Evolutionary conservation across 2,329 filamentous ascomycete species (phyloP), one percentile per base, ranked within the genome.

Genomic region (Lecanosticta acicola): DNA sequence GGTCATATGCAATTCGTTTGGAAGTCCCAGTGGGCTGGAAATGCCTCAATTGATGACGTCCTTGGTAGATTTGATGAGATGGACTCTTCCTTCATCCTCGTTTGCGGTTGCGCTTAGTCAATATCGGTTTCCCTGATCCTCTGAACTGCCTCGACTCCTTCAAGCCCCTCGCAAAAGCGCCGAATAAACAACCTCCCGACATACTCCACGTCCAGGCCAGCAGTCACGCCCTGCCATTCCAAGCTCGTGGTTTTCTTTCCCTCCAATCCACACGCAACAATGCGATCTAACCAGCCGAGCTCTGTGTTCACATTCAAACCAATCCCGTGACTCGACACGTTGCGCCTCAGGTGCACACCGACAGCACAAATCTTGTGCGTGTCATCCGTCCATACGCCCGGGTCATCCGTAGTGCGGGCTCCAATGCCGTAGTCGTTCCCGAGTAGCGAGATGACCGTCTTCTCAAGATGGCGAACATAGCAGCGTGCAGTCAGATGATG

Each of bases 261-360:
- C 50, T 84, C 81, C 32, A 97, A 68, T 0, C 93, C 93, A 72
- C 91, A 97, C 11, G 89, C 85, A n/a, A 90, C 83, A 65, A 97
- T 94, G 51, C 90, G 76, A 18, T 77, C 71, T 59, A 79, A 83
- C 77, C 79, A 86, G 53, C 68, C 66, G 41, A 79, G 43, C 54
- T 86, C 79, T 45, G 83, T 80, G 54, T 71, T 69, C n/a, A 88
- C 69, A 73, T 94, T 87, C 64, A 96, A 64, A 2, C 87, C 90
- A 26, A 94, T 75, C 4, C 93, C 93, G 65, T 94, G 85, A 50
- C 84, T 87, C 18, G 83, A 89, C 32, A 97, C 77, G 66, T 94
- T 83, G 37, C 91, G 74, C 11, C 89, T 74, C 52, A 96, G 77
- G 69, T 97, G 90, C n/a, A 98, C 87, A 1, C 93, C 93, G 34